Percentiles rank a stretch among this genome's conserved stretches.
These are phyloP conservation scores for Penicillium daleae DNA, from an alignment of 495 filamentous ascomycete genomes.

Conservation along the genomic window DNA sequence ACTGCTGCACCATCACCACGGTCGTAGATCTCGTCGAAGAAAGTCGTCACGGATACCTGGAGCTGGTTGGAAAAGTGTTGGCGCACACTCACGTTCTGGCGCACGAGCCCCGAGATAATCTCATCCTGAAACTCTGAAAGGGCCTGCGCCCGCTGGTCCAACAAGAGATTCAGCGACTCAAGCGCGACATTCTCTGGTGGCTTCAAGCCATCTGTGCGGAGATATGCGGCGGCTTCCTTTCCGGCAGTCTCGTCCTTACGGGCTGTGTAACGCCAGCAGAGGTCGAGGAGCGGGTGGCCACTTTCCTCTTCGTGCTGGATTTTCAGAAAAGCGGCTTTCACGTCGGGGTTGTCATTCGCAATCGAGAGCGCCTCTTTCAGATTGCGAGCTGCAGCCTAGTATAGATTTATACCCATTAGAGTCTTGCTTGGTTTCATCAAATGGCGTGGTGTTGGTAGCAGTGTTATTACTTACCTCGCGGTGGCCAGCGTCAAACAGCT, in stretches of 20 bases:
- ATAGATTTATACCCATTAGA: conserved; percentile 5
- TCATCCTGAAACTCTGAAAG: conserved; percentile 55
- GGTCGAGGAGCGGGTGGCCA: conserved; percentile 51
- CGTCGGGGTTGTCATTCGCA: conserved; percentile 56
- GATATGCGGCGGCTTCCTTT: conserved; percentile 57
- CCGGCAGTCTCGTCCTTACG: conserved; percentile 58
- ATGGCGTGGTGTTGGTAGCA: background rate
- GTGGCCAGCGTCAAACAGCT: conserved; percentile 53
- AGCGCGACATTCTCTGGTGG: conserved; percentile 56
- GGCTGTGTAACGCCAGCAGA: conserved; percentile 58
- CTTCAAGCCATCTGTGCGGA: conserved; percentile 56
- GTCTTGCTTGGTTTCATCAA: background rate
- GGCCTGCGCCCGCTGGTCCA: conserved; percentile 45
- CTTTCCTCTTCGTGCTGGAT: conserved; percentile 56
- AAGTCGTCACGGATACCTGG: conserved; percentile 51
- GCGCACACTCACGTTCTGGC: conserved; percentile 58
- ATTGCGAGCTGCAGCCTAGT: conserved; percentile 59
- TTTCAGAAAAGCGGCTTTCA: conserved; percentile 56
- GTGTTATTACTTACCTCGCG: conserved; percentile 45
- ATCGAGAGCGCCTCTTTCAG: conserved; percentile 67
- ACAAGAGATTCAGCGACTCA: conserved; percentile 58
- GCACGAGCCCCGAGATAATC: conserved; percentile 62
- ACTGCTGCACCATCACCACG: conserved; percentile 64
- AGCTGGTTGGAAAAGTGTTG: conserved; percentile 56
- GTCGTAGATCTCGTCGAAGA: conserved; percentile 61